Evolutionary conservation across 2,329 filamentous ascomycete genomes (phyloP).

Genomic region (Ophiostoma ips): DNA sequence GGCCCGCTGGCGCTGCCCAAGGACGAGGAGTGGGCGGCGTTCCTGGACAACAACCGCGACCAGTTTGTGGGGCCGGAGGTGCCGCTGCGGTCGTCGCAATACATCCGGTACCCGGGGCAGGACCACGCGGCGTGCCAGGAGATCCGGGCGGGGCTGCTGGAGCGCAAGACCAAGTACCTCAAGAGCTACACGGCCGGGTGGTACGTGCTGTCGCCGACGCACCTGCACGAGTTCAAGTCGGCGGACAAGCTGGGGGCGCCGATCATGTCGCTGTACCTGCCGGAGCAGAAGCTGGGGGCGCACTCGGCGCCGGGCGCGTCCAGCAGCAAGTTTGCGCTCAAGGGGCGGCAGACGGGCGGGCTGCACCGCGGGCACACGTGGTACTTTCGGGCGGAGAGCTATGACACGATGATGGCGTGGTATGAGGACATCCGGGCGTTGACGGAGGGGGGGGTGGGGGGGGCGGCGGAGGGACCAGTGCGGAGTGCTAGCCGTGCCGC

Average conservation of each 20-base stretch:
- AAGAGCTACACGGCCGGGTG: slow-evolving; percentile 95
- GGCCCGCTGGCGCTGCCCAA: slow-evolving; percentile 89
- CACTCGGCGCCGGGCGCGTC: slow-evolving; percentile 71
- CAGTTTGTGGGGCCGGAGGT: slow-evolving; percentile 78
- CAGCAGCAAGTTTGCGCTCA: slow-evolving; percentile 96
- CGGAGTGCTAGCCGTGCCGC: neutral
- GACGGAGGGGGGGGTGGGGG: slow-evolving; percentile 28
- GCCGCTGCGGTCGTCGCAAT: slow-evolving; percentile 62
- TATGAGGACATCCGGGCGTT: slow-evolving; percentile 85
- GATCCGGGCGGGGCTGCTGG: slow-evolving; percentile 77
- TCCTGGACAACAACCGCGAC: slow-evolving; percentile 63
- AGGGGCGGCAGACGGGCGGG: slow-evolving; percentile 81
- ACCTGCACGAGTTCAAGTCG: slow-evolving; percentile 98
- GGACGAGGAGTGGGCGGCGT: slow-evolving; percentile 78
- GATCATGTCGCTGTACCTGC: slow-evolving; percentile 90
- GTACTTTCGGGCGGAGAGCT: slow-evolving; percentile 57
- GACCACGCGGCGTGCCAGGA: slow-evolving; percentile 71
- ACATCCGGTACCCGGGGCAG: slow-evolving; percentile 83
- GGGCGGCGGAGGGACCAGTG: neutral
- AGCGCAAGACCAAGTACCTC: slow-evolving; percentile 96
- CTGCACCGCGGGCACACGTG: slow-evolving; percentile 74
- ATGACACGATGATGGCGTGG: slow-evolving; percentile 96
- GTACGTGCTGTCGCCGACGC: slow-evolving; percentile 93
- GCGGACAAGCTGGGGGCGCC: slow-evolving; percentile 83
- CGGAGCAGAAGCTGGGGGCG: slow-evolving; percentile 88